A percentile compares a stretch with the other conserved stretches of the same genome.
phyloP scores from a whole-genome alignment of 306 rosid genomes.

The Oxytropis ochrocephala region DNA sequence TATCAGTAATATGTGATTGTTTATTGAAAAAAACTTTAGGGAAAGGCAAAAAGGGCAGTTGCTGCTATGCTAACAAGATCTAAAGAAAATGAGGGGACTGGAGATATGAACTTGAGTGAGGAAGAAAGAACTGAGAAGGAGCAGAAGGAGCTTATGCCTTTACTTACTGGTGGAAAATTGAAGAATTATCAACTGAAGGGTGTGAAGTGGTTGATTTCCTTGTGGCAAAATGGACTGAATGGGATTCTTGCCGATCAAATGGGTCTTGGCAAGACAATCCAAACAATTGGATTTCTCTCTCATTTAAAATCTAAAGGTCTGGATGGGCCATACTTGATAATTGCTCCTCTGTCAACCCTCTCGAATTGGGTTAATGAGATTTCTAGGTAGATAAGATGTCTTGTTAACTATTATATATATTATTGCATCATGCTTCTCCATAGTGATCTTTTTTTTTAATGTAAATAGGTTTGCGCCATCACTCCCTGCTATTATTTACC shows the following conservation, averaged over 20 bases:
- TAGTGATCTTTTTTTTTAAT: not conserved
- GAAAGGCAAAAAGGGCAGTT: conserved; percentile 87
- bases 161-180: conserved; percentile 81
- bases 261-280: conserved; percentile 99
- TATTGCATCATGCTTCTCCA: not conserved
- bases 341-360: conserved; percentile 94
- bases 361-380: conserved; percentile 88
- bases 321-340: conserved; percentile 84
- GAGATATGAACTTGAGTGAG: conserved; percentile 52
- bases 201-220: conserved; percentile 93
- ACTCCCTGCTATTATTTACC: conserved; percentile 54
- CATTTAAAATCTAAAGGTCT: conserved; percentile 82
- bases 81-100: conserved; percentile 51
- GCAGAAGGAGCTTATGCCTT: conserved; percentile 80
- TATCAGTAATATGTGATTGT: not conserved
- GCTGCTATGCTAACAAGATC: conserved; percentile 92
- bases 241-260: conserved; percentile 99
- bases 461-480: conserved; percentile 73
- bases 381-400: conserved; percentile 59
- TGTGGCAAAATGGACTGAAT: conserved; percentile 98
- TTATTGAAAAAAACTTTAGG: conserved; percentile 32
- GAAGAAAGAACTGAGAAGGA: conserved; percentile 69
- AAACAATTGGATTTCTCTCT: conserved; percentile 83
- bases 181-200: conserved; percentile 90
- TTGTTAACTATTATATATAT: not conserved